These are phyloP conservation scores for Solanum lignicaule DNA, from an alignment of 257 asterid species.

Conservation along the genomic window DNA sequence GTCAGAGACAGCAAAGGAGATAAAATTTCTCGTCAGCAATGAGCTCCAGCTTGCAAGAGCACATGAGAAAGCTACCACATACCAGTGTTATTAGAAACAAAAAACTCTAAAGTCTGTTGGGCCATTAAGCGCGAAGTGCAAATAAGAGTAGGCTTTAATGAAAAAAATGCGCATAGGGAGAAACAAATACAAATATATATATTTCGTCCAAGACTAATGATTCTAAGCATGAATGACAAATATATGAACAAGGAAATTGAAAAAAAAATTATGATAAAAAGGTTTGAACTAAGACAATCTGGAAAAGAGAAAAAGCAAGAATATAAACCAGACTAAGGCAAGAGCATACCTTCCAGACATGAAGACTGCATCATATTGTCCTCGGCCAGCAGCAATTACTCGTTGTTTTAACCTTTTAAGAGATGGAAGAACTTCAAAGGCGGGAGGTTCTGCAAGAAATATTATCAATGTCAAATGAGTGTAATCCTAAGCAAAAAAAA, in stretches of 20 bases:
- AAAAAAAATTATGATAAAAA: too few relatives aligned
- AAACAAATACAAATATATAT: too few relatives aligned
- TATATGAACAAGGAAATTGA: neutral
- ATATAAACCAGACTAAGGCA: neutral
- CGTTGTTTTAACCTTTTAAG: slow-evolving; percentile 79
- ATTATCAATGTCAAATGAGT: neutral
- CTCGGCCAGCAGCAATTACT: slow-evolving; percentile 70
- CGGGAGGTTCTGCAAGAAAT: slow-evolving; percentile 62
- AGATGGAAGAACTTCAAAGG: slow-evolving; percentile 88
- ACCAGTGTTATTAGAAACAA: too few relatives aligned
- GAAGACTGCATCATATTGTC: slow-evolving; percentile 81
- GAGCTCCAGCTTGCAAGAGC: too few relatives aligned
- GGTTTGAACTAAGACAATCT: neutral
- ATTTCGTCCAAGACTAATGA: neutral
- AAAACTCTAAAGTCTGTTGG: too few relatives aligned
- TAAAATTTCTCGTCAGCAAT: neutral
- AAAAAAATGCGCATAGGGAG: too few relatives aligned
- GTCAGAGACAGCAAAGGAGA: neutral
- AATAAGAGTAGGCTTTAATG: neutral
- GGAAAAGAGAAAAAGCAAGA: neutral
- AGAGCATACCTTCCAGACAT: slow-evolving; percentile 84
- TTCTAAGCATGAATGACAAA: neutral
- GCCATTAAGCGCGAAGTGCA: too few relatives aligned
- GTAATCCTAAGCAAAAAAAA: neutral
- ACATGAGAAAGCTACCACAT: too few relatives aligned